Base-by-base conservation (phyloP, 768 basidiomycete genomes). In the Hydnomerulius pinastri region DNA sequence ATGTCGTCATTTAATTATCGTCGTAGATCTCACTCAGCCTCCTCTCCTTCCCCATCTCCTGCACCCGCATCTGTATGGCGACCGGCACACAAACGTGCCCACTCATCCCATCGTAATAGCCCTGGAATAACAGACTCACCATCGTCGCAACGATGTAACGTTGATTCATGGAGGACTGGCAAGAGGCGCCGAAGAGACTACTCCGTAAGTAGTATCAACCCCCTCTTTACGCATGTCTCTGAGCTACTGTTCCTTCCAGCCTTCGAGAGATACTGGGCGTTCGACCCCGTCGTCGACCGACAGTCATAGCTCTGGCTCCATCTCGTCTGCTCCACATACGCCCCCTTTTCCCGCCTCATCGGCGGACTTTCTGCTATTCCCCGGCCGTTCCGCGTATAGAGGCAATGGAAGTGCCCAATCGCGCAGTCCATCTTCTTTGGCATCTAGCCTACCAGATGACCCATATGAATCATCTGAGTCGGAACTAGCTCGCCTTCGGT, bases 11-110 rank as follows among this genome's bases (percentile, higher is more conserved):
- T 64, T 43, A 68, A 63, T 53, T 71, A 74, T 58, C 79, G 80
- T 45, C 75, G 76, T 32, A 69, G 82, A 60, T 83, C 84, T 20
- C 80, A 78, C 49, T 83, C 84, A 13, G 63, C 71, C 8, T 67
- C 71, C 20, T 74, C 73, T 32, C 67, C 65, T 45, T 71, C 55
- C 4, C 66, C 62, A 41, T 69, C 63, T 20, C 71, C 69, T 51
- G 70, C 63, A 25, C 71, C 71, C 43, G 68, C 69, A 9, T 51
- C 67, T 46, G 58, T 70, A 5, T 75, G 71, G 74, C 73, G 74
- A 47, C 62, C 66, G 27, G 68, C 81, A 4, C 67, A 69, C 44
- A 85, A 85, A 61, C 74, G 83, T 52, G 67, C 76, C 10, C 73
- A 75, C 46, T 73, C 76, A n/a, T 71, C 70, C 46, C 68, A 67